phyloP scores from a whole-genome alignment of 495 filamentous ascomycete genomes.

The Astrothelium subdiscretum region DNA sequence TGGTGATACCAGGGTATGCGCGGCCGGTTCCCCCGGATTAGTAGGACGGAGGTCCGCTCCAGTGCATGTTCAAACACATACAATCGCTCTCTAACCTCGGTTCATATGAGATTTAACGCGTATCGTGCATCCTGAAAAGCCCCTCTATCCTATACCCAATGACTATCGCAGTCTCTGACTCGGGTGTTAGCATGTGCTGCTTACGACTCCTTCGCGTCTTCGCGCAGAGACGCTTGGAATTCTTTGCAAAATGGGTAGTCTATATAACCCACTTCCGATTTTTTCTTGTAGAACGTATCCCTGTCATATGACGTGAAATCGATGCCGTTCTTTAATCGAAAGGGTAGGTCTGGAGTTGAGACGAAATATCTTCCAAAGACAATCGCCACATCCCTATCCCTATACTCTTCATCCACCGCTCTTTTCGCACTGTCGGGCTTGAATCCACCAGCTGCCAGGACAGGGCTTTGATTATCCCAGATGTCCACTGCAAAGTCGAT shows the following conservation, averaged over 20 bases:
- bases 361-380: slow-evolving; percentile 57
- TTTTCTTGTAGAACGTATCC: slow-evolving; percentile 45
- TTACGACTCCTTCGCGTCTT: neutral
- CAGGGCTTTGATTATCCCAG: slow-evolving; percentile 38
- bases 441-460: slow-evolving; percentile 54
- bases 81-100: too few relatives aligned
- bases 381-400: slow-evolving; percentile 35
- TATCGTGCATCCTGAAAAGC: too few relatives aligned
- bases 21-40: too few relatives aligned
- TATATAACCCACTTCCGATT: slow-evolving; percentile 45
- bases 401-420: slow-evolving; percentile 43
- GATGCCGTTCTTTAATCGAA: slow-evolving; percentile 46
- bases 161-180: neutral
- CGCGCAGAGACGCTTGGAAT: slow-evolving; percentile 13
- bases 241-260: slow-evolving; percentile 54
- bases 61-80: too few relatives aligned
- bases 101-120: too few relatives aligned
- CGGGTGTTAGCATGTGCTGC: neutral
- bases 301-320: slow-evolving; percentile 42
- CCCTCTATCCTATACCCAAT: neutral
- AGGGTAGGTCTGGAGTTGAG: slow-evolving; percentile 60
- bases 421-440: slow-evolving; percentile 34
- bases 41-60: too few relatives aligned
- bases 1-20: too few relatives aligned
- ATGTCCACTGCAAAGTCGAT: slow-evolving; percentile 43